These are phyloP conservation scores for Macrotyloma uniflorum DNA, from an alignment of 306 rosid genomes.

Conservation along the genomic window DNA sequence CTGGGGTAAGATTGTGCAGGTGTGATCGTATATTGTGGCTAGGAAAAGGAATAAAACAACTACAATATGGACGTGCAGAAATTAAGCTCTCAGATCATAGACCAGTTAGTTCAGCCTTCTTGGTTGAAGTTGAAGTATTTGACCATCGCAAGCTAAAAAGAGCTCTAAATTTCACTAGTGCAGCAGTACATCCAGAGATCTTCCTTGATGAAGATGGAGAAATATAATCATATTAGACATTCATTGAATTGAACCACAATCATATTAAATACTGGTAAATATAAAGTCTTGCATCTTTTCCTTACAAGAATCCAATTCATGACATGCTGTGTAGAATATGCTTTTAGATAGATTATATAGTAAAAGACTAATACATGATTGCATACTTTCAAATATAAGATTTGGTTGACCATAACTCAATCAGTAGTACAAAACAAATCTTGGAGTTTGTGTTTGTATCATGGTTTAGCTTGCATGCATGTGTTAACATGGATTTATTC, in stretches of 20 bases:
- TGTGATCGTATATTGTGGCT: slow-evolving; percentile 89
- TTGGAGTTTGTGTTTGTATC: neutral
- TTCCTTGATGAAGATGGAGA: slow-evolving; percentile 58
- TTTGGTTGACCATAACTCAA: neutral
- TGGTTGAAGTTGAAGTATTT: slow-evolving; percentile 83
- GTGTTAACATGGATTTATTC: slow-evolving; percentile 20
- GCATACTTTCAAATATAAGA: neutral
- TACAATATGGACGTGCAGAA: slow-evolving; percentile 68
- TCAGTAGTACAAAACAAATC: neutral
- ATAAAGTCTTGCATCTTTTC: neutral
- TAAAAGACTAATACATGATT: neutral
- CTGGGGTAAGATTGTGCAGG: slow-evolving; percentile 54
- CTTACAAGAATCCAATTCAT: neutral
- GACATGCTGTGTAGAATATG: neutral
- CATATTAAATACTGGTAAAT: slow-evolving; percentile 3
- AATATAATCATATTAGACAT: slow-evolving; percentile 16
- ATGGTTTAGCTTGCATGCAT: slow-evolving; percentile 13
- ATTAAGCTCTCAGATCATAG: slow-evolving; percentile 78
- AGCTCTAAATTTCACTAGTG: slow-evolving; percentile 67
- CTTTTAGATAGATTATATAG: neutral
- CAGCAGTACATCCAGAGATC: slow-evolving; percentile 69
- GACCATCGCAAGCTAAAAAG: slow-evolving; percentile 76
- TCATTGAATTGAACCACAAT: neutral
- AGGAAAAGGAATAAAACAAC: slow-evolving; percentile 85
- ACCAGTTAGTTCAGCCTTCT: slow-evolving; percentile 77